Evolutionary conservation across 768 basidiomycete genomes (phyloP), one percentile per base, ranked within the genome.

Genomic region (Filobasidium floriforme): DNA sequence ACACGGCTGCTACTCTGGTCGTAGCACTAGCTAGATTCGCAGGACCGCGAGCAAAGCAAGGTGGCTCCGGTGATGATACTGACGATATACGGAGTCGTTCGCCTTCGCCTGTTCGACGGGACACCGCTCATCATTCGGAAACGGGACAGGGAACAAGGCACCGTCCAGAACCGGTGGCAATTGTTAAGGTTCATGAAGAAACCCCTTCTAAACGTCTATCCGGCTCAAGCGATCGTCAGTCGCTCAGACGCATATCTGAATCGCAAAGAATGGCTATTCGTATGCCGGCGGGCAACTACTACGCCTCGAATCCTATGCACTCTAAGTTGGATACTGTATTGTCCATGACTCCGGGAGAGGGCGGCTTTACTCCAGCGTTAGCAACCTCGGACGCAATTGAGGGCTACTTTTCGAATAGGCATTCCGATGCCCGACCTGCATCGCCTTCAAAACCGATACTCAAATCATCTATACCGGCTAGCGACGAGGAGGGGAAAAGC

Each of bases 1-100:
- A 84, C 49, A 84, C 88, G 62, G 89, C 92, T 41, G 89, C 89
- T 32, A 80, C 80, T 61, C 87, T 88, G n/a, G 83, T 92, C 59
- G 81, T 88, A 52, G 83, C 87, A 18, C 80, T 92, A 29, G 82
- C 87, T 61, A 82, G 84, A 72, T 81, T 84, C 64, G 85, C 84
- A 62, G 88, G 89, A 7, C 66, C 63, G 3, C 7, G 24, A 5
- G 15, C 54, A 7, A 57, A 57, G 15, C 54, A 24, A 15, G 24
- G 15, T 24, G 54, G 29, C 7, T 57, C 54, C 24, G 29, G 54
- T 6, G 54, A 57, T 4, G 54, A 57, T 15, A 24, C 15, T n/a
- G 54, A 57, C 22, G 41, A 41, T 11, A 37, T 29, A 4, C 61
- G 32, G 41, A 40, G 62, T 46, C 55, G 49, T 28, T 44, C 54